Base-by-base conservation (phyloP, 75 land plant species). In the Pinus taeda region DNA sequence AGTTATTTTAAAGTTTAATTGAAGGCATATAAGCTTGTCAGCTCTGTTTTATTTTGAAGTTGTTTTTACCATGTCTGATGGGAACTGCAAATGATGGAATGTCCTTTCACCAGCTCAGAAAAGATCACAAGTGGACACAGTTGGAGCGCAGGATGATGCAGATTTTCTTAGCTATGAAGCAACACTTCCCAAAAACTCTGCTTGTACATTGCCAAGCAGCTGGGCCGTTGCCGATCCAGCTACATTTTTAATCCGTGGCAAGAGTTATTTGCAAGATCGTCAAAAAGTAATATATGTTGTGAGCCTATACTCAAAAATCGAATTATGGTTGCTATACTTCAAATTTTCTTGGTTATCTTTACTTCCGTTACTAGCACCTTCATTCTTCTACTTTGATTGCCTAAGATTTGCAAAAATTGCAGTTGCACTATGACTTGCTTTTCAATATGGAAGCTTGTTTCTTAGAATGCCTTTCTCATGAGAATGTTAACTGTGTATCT, bases 181-280 rank as follows among this genome's bases (percentile, higher is more conserved):
- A 17, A 90, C 90, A 29, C 97, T 96, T 59, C 90, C 84, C 21
- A 88, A 87, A 79, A 87, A 86, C 72, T 75, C 87, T 73, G 79
- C 59, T 26, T 80, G 61, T 74, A 75, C 66, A 39, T 57, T 83
- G 57, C 64, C 79, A 18, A 87, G 90, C 81, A 88, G 91, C 77
- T 90, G 91, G 85, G 30, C 84, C 56, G 60, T 71, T 6, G 87
- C 93, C 5, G 97, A 94, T 78, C 91, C 98, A 29, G 81, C 91
- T 18, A 78, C 91, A 76, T 96, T 88, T 83, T 78, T 94, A 11
- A 86, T 96, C 60, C 97, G 97, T 77, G 95, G 95, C 67, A 82
- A 88, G 57, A 80, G 77, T 57, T 96, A 96, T 75, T 62, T 94
- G 21, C 55, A 75, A 53, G 97, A 96, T 77, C 83, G 79, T 57